Conservation (phyloP, 768 basidiomycete species). For the Lactifluus rugatus region DNA sequence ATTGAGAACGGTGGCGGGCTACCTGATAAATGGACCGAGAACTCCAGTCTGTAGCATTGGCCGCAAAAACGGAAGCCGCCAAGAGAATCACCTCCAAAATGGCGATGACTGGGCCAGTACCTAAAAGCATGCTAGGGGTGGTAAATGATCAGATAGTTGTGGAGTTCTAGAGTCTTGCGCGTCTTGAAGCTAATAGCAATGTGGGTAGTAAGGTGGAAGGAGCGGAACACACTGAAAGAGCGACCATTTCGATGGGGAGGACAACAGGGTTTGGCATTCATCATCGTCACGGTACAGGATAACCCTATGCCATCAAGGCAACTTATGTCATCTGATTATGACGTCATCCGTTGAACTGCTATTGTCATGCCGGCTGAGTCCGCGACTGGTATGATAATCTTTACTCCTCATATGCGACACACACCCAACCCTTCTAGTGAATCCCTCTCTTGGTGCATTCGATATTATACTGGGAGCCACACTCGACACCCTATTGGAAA, state of each 20-base stretch:
- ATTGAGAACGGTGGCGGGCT: background rate
- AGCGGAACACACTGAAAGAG: background rate
- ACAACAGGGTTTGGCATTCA: constrained; percentile 4
- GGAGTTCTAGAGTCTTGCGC: background rate
- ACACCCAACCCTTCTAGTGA: too few species aligned
- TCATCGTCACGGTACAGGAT: too few species aligned
- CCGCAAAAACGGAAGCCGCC: constrained; percentile 25
- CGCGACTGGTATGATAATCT: too few species aligned
- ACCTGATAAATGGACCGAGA: constrained; percentile 48
- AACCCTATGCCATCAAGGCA: too few species aligned
- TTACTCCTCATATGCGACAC: too few species aligned
- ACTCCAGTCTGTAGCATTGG: constrained; percentile 41
- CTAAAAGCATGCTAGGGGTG: background rate
- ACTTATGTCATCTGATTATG: too few species aligned
- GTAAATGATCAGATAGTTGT: background rate
- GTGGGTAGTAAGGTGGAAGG: background rate
- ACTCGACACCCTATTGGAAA: too few species aligned
- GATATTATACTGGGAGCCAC: too few species aligned
- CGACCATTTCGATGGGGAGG: background rate
- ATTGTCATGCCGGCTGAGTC: too few species aligned
- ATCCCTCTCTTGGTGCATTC: too few species aligned
- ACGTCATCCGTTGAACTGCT: too few species aligned
- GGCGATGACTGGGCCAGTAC: background rate
- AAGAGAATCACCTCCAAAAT: background rate
- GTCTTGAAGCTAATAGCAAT: background rate